Evolutionary conservation across 2,329 filamentous ascomycete species (phyloP), one percentile per base, ranked within the genome.

Genomic region (Clonostachys solani): DNA sequence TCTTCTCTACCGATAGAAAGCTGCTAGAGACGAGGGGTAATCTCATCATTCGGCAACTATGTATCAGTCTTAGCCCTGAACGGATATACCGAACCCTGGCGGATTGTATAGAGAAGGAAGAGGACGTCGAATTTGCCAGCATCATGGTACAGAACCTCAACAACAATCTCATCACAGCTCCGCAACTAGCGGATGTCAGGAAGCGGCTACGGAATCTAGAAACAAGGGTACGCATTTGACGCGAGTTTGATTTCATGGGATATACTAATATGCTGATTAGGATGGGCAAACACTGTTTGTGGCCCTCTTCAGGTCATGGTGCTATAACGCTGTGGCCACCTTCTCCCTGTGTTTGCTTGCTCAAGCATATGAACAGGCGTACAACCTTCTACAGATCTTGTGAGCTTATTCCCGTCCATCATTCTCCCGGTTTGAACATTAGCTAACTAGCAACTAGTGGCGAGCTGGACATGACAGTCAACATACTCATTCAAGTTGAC

Each of bases 141-240:
- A 97, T 99, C 58, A 99, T 99, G 94, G 91, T 99, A 33, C 94
- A 99, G 65, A 97, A 97, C 59, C 77, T 99, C 45, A 99, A 99
- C 71, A 99, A 99, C 66, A 99, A 99, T 59, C 83, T 99, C 47
- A 96, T 99, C 54, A 99, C 95, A 2, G 94, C 95, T 0, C 94
- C 95, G 1, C 92, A 99, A 66, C 74, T 99, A 33, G 84, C 89
- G 2, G 95, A 97, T 56, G 75, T 99, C 52, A 83, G 94, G 42
- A 96, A 96, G 65, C 78, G 94, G 40, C 72, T 99, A 44, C 80
- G 94, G 34, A 99, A 96, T 57, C 74, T 96, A 2, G 94, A 99
- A 64, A 90, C 86, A 10, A 92, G 84, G 70, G 86, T 87, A 69
- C 45, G 50, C 15, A 38, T n/a, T 18, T 38, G 3, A 3, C 36